Evolutionary conservation across 108 stramenopile genomes (phyloP).

Genomic region (Skeletonema grethae): DNA sequence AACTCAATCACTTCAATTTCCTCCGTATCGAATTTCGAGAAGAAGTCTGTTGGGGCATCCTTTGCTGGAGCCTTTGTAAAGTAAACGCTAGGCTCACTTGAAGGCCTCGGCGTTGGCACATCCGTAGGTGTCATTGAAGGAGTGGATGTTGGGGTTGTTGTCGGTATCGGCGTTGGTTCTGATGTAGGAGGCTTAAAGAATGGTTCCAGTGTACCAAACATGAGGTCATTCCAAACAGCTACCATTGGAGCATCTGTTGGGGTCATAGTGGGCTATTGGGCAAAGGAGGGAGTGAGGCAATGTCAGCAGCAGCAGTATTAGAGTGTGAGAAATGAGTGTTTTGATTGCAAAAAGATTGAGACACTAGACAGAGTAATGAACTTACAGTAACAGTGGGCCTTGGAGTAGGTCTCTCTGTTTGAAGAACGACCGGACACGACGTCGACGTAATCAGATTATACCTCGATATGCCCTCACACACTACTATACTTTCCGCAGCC

Average conservation of each 20-base stretch:
- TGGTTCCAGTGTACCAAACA: not conserved
- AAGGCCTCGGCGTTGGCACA: not conserved
- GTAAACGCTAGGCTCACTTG: not conserved
- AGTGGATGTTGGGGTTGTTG: not conserved
- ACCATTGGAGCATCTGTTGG: not conserved
- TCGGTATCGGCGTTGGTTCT: not conserved
- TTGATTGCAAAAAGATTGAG: not conserved
- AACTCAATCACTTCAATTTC: not conserved
- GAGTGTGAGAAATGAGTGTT: not conserved
- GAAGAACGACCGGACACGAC: not conserved
- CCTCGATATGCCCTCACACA: slow-evolving; percentile 26
- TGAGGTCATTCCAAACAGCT: slow-evolving; percentile 1
- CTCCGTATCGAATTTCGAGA: slow-evolving; percentile 1
- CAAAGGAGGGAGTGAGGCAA: not conserved
- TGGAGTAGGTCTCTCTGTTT: not conserved
- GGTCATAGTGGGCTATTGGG: not conserved
- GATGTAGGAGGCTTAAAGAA: not conserved
- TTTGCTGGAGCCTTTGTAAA: not conserved
- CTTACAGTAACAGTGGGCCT: not conserved
- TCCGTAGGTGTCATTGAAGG: not conserved
- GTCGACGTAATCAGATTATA: not conserved
- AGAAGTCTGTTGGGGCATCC: slow-evolving; percentile 1
- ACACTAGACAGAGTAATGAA: not conserved
- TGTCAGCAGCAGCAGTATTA: not conserved
- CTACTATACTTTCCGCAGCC: slow-evolving; percentile 4